Evolutionary conservation across 225 moss, liverwort and hornwort genomes (phyloP), one percentile per base, ranked within the genome.

Genomic region (Climacium dendroides): DNA sequence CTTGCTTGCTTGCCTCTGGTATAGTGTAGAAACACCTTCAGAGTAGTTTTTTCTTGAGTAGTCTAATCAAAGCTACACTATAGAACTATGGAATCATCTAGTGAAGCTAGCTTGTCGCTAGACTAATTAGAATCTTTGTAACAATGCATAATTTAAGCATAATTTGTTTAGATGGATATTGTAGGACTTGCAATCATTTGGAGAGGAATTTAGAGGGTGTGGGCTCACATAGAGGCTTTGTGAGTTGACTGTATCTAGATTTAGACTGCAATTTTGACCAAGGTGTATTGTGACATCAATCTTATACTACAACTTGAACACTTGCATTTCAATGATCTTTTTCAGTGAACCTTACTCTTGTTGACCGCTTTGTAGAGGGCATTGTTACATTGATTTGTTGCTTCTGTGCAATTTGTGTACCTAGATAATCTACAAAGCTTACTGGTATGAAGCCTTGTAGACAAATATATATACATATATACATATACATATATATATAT

Each of bases 341-440:
- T 62, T 37, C 7, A 39, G 7, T 39, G 24, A 41, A 43, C 41
- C 54, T 77, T 30, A 54, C 64, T 77, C 77, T 39, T 78, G 65
- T 18, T 85, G 43, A 64, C 15, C 8, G 34, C 41, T 65, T 54
- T 54, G n/a, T 63, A 62, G 19, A 85, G 76, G 76, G 29, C 64
- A 54, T 25, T 52, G 53, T 77, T 54, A 85, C 20, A 32, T 24
- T 77, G 39, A 75, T 32, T 32, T 53, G 24, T 64, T 16, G 54
- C 64, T 41, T 87, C 52, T 88, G 78, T 92, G 86, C 90, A 96
- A 96, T 96, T 84, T 96, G 93, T 95, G 17, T 96, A 91, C 86
- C 77, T 96, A 66, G 95, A 93, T 70, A 96, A 93, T 90, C 85
- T 94, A 39, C 94, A 94, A 77, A 96, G 96, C 37, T 87, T 94